Percentiles rank a stretch among this genome's conserved stretches.
Evolutionary conservation across 192 early-diverging fungal genomes (phyloP).

Genomic region (Spizellomyces punctatus): DNA sequence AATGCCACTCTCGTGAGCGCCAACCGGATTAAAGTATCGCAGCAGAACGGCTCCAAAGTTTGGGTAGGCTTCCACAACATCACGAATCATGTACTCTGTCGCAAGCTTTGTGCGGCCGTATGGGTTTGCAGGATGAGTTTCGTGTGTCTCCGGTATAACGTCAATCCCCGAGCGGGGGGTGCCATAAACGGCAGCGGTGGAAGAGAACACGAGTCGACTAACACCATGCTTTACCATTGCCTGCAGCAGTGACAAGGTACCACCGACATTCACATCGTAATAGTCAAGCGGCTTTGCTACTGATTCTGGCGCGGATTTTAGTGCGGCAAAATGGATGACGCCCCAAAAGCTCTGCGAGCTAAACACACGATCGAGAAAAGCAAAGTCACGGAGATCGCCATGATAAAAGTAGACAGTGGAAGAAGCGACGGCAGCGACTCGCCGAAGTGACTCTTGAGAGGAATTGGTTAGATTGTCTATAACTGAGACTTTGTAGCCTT

Average conservation of each 20-base stretch:
- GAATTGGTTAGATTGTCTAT: constrained; percentile 79
- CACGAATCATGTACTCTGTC: constrained; percentile 72
- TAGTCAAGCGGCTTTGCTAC: constrained; percentile 73
- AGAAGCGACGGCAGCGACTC: constrained; percentile 64
- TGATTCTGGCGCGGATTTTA: constrained; percentile 83
- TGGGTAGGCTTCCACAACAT: constrained; percentile 8
- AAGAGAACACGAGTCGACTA: constrained; percentile 82
- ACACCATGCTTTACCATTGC: constrained; percentile 75
- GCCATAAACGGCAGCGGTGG: constrained; percentile 82
- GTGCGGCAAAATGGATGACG: constrained; percentile 43
- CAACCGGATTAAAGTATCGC: constrained; percentile 88
- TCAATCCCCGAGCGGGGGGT: constrained; percentile 42
- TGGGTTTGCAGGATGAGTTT: constrained; percentile 63
- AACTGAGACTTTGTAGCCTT: constrained; percentile 75
- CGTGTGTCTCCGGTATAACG: constrained; percentile 68
- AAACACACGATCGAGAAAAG: constrained; percentile 67
- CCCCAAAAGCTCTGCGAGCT: constrained; percentile 48
- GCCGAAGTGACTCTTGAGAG: constrained; percentile 63
- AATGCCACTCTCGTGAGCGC: constrained; percentile 79
- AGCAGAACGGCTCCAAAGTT: constrained; percentile 20
- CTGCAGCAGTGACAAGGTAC: constrained; percentile 73
- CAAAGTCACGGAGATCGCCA: constrained; percentile 66
- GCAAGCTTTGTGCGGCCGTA: constrained; percentile 86
- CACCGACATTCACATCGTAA: constrained; percentile 83
- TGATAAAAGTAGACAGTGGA: constrained; percentile 67